Evolutionary conservation across 495 filamentous ascomycete species (phyloP), one percentile per base, ranked within the genome.

Genomic region (Penicillium dipodomyicola): DNA sequence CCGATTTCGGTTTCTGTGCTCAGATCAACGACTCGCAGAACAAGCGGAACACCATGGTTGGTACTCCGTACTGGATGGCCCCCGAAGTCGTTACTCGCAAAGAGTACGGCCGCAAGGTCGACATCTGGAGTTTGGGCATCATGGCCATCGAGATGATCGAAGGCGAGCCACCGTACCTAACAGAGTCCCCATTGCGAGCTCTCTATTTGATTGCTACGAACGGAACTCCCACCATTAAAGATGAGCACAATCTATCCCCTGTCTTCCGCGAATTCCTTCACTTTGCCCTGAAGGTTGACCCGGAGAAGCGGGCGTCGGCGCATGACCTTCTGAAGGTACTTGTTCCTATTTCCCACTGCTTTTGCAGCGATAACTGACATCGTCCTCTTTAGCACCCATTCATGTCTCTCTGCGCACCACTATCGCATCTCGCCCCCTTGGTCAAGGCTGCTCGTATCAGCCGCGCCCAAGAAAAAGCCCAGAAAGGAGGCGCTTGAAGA

Each of bases 81-180:
- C 94, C 94, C 4, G 94, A 98, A 70, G 92, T 98, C 19, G 94
- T 98, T 10, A 97, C 92, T 5, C 80, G 92, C 17, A 97, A 98
- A 69, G 94, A 97, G 69, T 98, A 98, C 70, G 95, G 94, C 59
- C 88, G 94, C 47, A 98, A 98, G 69, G 92, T 98, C 49, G 94
- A 98, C 68, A 97, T 98, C 62, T 98, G 94, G 94, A 94, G 89
- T 67, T 73, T 98, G 48, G 94, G 94, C 53, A 98, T 98, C 72
- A 98, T 98, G 94, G 91, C 94, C n/a, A 98, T 98, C 63, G 94
- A 98, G 71, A 98, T 98, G 94, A 96, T 98, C 58, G 94, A 98
- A 74, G 95, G 94, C 60, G 94, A 98, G 65, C 94, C 94, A 15
- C 94, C 94, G 15, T 98, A 98, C 69, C 77, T 98, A 52, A 98